These are phyloP conservation scores for Calonectria henricotiae DNA, from an alignment of 2,329 filamentous ascomycete species.

Conservation along the genomic window DNA sequence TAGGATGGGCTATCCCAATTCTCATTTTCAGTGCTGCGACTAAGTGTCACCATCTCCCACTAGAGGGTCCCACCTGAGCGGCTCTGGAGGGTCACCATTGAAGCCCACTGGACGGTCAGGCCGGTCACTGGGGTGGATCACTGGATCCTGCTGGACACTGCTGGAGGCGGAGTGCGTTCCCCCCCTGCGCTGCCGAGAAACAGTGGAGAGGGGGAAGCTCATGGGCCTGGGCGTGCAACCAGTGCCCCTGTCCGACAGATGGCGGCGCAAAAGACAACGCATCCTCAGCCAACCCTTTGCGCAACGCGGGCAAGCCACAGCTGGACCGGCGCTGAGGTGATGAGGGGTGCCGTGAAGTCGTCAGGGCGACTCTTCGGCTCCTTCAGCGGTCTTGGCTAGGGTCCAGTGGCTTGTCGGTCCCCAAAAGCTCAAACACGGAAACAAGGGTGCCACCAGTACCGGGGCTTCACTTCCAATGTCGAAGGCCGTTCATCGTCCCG, in stretches of 20 bases:
- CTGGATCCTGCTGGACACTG: constrained; percentile 2
- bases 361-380: constrained; percentile 34
- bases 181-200: constrained; percentile 25
- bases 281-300: constrained; percentile 24
- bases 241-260: constrained; percentile 10
- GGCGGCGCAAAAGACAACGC: constrained; percentile 17
- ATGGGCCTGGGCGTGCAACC: background rate
- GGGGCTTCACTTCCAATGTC: constrained; percentile 19
- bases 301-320: constrained; percentile 21
- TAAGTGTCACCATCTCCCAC: constrained; percentile 13
- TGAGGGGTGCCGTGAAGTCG: background rate
- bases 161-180: constrained; percentile 19
- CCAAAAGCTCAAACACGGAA: constrained; percentile 7
- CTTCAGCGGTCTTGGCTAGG: constrained; percentile 20
- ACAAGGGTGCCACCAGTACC: background rate
- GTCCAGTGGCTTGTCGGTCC: background rate
- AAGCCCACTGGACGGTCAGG: constrained; percentile 21
- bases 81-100: constrained; percentile 28
- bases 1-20: constrained; percentile 35
- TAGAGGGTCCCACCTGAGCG: constrained; percentile 26
- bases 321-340: constrained; percentile 5
- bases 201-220: background rate
- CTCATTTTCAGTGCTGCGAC: constrained; percentile 25
- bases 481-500: constrained; percentile 16
- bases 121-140: constrained; percentile 21